These are phyloP conservation scores for Ilyonectria sp. DNA, from an alignment of 2,329 filamentous ascomycete genomes.

Conservation along the genomic window DNA sequence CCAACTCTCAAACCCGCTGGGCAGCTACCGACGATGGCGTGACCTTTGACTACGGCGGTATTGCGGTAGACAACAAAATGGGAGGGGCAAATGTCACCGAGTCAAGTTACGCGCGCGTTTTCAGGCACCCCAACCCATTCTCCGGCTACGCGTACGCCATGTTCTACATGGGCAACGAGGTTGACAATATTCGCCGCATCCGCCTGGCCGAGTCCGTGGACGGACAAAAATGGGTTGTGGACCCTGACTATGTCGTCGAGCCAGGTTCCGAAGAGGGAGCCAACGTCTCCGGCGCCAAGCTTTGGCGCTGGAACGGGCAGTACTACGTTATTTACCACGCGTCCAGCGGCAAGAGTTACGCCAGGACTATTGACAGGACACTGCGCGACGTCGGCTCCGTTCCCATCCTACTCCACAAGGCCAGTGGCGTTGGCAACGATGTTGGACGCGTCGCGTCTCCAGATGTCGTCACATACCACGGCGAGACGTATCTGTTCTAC, in stretches of 20 bases:
- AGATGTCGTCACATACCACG: neutral
- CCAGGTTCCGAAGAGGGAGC: constrained; percentile 16
- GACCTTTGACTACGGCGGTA: constrained; percentile 28
- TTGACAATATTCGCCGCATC: constrained; percentile 43
- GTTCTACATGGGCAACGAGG: constrained; percentile 49
- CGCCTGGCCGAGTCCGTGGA: constrained; percentile 45
- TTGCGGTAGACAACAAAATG: constrained; percentile 44
- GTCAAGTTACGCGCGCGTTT: constrained; percentile 47
- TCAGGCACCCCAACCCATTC: constrained; percentile 37
- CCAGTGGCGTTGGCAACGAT: constrained; percentile 20
- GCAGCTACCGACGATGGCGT: constrained; percentile 29
- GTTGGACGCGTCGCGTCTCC: constrained; percentile 27
- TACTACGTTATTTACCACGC: constrained; percentile 33
- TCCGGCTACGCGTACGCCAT: constrained; percentile 45
- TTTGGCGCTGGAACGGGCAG: constrained; percentile 32
- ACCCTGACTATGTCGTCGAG: constrained; percentile 27
- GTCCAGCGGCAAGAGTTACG: constrained; percentile 21
- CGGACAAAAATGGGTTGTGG: constrained; percentile 39
- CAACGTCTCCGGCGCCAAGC: constrained; percentile 29
- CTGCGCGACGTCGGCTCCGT: constrained; percentile 27
- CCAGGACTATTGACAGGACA: constrained; percentile 34
- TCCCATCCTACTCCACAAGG: constrained; percentile 28
- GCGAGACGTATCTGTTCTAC: constrained; percentile 30
- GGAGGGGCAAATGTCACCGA: constrained; percentile 42
- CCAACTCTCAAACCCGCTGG: constrained; percentile 30